Evolutionary conservation across 2,329 filamentous ascomycete species (phyloP), one percentile per base, ranked within the genome.

Genomic region (Diaporthe batatas): DNA sequence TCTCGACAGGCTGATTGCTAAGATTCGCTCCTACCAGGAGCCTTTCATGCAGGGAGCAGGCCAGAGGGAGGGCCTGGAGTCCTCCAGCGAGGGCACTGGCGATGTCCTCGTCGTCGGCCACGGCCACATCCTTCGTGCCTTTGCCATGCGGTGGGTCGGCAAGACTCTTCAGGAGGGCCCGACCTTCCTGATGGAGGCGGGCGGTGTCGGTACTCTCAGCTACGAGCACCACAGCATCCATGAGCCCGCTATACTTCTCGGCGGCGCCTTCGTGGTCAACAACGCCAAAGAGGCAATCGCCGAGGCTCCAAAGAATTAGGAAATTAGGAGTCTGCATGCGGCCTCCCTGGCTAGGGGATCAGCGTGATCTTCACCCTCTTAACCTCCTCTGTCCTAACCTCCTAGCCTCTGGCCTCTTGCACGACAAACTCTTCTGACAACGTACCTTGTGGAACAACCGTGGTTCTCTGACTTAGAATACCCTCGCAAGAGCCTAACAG

Each of bases 51-150:
- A 88, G 11, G 86, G 14, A 42, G 39, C 14, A 1, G 14, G 10
- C 12, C 39, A 67, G 32, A n/a, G 29, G 10, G 21, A 88, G 76
- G 81, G 83, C 59, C 79, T 79, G 72, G 39, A 18, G 16, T 80
- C 84, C 10, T 74, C 76, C 10, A 44, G 23, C 14, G 83, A 81
- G 21, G 84, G 89, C 21, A 73, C 73, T 0, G 73, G 73, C n/a
- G 93, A 96, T 81, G 90, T 96, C 23, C 82, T 96, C 32, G 86
- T 98, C 64, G 94, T 98, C 7, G 95, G 94, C 29, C 95, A 98
- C 80, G 95, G 95, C 0, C 95, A 98, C 83, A 96, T 98, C 72
- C 84, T 98, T 69, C 88, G 95, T 21, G 94, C 94, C 0, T 94
- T 98, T 81, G 95, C 95, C 8, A 94, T 96, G 86, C 88, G 95